Percentiles rank a stretch among this genome's conserved stretches.
phyloP scores from a whole-genome alignment of 345 rosid genomes.

The Hypericum perforatum region DNA sequence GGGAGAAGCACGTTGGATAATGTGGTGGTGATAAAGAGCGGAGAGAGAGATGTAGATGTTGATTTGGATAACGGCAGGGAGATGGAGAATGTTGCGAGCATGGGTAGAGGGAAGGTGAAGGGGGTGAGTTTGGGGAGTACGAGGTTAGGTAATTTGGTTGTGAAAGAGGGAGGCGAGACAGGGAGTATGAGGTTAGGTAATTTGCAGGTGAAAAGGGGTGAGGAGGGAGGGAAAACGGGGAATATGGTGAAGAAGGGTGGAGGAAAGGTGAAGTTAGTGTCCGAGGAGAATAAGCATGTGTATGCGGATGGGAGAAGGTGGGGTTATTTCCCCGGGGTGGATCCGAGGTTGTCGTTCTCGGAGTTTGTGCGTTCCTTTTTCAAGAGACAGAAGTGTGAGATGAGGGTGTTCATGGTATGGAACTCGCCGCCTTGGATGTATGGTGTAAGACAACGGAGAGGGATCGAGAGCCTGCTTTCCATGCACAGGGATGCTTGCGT shows the following conservation, averaged over 20 bases:
- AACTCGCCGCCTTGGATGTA: constrained; percentile 95
- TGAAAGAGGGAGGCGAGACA: constrained; percentile 8
- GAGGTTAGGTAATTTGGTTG: constrained; percentile 2
- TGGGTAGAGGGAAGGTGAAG: constrained; percentile 35
- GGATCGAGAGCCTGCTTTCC: constrained; percentile 73
- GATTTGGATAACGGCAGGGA: constrained; percentile 10
- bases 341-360: constrained; percentile 54
- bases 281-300: constrained; percentile 42
- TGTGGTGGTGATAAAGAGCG: neutral
- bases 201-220: too few species aligned
- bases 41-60: neutral
- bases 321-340: constrained; percentile 87
- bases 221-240: too few species aligned
- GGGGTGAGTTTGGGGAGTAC: constrained; percentile 7
- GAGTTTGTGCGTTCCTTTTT: constrained; percentile 64
- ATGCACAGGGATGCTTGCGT: constrained; percentile 79
- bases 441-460: constrained; percentile 79
- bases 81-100: constrained; percentile 37
- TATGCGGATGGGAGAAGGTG: constrained; percentile 87
- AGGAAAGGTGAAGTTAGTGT: constrained; percentile 2
- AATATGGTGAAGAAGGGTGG: too few species aligned
- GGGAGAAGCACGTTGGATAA: constrained; percentile 3
- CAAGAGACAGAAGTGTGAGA: constrained; percentile 38
- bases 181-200: constrained; percentile 15
- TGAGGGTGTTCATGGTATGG: constrained; percentile 89